Evolutionary conservation across 768 basidiomycete species (phyloP).

Genomic region (Suillus americanus): DNA sequence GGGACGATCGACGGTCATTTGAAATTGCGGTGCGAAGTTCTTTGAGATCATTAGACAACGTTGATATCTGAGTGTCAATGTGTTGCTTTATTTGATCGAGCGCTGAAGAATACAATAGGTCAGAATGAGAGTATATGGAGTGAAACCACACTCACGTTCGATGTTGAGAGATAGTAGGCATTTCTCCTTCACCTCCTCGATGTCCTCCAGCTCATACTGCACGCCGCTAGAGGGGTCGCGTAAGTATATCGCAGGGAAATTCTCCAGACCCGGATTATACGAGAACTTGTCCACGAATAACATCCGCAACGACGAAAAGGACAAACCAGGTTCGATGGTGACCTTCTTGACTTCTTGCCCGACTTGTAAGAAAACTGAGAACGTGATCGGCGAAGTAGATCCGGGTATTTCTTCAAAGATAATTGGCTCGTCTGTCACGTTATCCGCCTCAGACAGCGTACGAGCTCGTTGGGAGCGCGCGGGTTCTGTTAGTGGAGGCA

Average conservation of each 20-base stretch:
- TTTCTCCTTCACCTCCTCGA: conserved; percentile 87
- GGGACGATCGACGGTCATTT: conserved; percentile 51
- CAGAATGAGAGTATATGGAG: conserved; percentile 5
- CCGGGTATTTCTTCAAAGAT: conserved; percentile 21
- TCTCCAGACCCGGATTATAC: conserved; percentile 89
- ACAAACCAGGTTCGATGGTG: conserved; percentile 63
- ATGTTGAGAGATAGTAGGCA: conserved; percentile 91
- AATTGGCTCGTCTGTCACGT: conserved; percentile 14
- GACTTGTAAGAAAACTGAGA: conserved; percentile 85
- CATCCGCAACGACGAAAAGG: conserved; percentile 75
- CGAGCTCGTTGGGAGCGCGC: conserved; percentile 11
- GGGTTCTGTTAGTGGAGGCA: conserved; percentile 48
- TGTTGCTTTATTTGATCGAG: conserved; percentile 99
- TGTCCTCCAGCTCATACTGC: conserved; percentile 94
- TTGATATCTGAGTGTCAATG: conserved; percentile 88
- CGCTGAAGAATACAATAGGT: conserved; percentile 46
- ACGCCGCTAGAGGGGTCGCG: conserved; percentile 90
- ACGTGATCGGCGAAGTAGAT: conserved; percentile 23
- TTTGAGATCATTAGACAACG: conserved; percentile 84
- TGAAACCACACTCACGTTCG: conserved; percentile 72
- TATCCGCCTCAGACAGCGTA: conserved; percentile 7
- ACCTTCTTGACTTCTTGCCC: conserved; percentile 91
- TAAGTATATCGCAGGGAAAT: conserved; percentile 95
- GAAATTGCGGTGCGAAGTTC: conserved; percentile 74
- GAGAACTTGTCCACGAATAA: conserved; percentile 94